A percentile compares a stretch with the other conserved stretches of the same genome.
These are phyloP conservation scores for Acacia confusa DNA, from an alignment of 306 rosid genomes.

Conservation along the genomic window DNA sequence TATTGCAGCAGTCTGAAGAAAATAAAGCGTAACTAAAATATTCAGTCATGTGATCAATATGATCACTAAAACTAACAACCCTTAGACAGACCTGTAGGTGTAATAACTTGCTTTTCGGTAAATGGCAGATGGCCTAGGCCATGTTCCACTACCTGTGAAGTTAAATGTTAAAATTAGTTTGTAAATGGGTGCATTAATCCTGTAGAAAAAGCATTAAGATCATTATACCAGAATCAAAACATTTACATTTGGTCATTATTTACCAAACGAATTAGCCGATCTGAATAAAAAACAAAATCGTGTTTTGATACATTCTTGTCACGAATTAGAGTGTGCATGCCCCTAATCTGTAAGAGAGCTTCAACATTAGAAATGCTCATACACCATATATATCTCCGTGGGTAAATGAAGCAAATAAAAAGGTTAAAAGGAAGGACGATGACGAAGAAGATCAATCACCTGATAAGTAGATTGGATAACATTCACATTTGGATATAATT, in stretches of 20 bases:
- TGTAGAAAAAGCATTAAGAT: not conserved
- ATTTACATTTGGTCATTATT: slow-evolving; percentile 17
- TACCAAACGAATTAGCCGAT: slow-evolving; percentile 94
- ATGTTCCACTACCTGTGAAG: slow-evolving; percentile 83
- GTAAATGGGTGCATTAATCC: not conserved
- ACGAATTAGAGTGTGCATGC: slow-evolving; percentile 94
- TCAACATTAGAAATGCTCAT: slow-evolving; percentile 24
- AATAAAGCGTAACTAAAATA: not conserved
- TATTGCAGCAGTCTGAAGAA: not conserved
- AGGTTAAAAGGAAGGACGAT: not conserved
- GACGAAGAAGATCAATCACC: slow-evolving; percentile 49
- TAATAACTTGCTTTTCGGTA: slow-evolving; percentile 85
- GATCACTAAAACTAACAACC: slow-evolving; percentile 5
- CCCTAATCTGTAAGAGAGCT: slow-evolving; percentile 68
- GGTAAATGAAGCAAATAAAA: slow-evolving; percentile 10
- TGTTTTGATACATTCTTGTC: slow-evolving; percentile 84
- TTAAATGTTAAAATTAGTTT: slow-evolving; percentile 28
- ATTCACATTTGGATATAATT: slow-evolving; percentile 77
- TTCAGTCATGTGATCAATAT: slow-evolving; percentile 14
- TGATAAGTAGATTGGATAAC: slow-evolving; percentile 87
- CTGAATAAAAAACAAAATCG: slow-evolving; percentile 88
- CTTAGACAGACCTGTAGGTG: slow-evolving; percentile 70
- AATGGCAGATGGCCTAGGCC: slow-evolving; percentile 97
- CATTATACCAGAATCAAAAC: not conserved
- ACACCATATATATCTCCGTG: slow-evolving; percentile 3